Evolutionary conservation across 2,329 filamentous ascomycete species (phyloP).

Genomic region (Alternaria conjuncta): DNA sequence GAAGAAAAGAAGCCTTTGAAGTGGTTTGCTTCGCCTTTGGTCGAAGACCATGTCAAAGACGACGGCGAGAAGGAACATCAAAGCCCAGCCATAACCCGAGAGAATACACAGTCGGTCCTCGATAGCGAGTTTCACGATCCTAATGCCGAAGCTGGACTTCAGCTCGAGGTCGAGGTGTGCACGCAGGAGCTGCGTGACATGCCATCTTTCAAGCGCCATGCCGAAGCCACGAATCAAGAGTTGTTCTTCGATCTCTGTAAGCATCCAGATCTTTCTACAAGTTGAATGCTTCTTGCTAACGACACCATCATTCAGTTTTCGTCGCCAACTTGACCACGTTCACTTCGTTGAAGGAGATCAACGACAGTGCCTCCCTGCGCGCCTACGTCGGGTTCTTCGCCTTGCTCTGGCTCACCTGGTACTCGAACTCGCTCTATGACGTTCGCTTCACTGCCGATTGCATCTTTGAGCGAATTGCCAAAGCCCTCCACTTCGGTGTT

Average conservation of each 20-base stretch:
- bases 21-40: slow-evolving; percentile 1
- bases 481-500: slow-evolving; percentile 66
- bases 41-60: not conserved
- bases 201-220: not conserved
- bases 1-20: slow-evolving; percentile 1
- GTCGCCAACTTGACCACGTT: slow-evolving; percentile 66
- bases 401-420: slow-evolving; percentile 73
- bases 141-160: not conserved
- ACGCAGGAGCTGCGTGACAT: not conserved
- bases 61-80: not conserved
- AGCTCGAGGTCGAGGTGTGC: not conserved
- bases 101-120: not conserved
- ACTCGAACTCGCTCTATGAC: slow-evolving; percentile 68
- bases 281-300: not conserved
- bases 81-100: not conserved
- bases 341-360: slow-evolving; percentile 62
- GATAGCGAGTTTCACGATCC: not conserved
- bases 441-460: slow-evolving; percentile 70
- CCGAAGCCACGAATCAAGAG: slow-evolving; percentile 3
- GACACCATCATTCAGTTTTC: not conserved
- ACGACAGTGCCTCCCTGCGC: slow-evolving; percentile 51
- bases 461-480: slow-evolving; percentile 66
- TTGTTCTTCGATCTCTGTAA: slow-evolving; percentile 8
- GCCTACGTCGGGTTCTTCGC: slow-evolving; percentile 62
- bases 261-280: not conserved